Evolutionary conservation across 352 stramenopile genomes (phyloP).

Genomic region (Globisporangium alternatum): DNA sequence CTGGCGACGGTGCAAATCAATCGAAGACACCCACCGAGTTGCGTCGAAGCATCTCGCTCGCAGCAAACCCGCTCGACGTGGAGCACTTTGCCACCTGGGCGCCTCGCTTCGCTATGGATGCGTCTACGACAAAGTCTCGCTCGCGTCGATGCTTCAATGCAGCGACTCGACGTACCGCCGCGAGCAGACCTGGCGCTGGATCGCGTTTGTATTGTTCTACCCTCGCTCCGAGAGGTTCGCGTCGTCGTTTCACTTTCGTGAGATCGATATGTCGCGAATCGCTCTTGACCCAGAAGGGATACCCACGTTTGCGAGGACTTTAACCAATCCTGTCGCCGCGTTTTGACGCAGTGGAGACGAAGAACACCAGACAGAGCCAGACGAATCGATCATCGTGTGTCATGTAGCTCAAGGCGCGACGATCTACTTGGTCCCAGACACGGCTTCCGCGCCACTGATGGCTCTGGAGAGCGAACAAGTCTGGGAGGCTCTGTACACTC

Average conservation of each 20-base stretch:
- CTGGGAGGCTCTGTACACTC: not conserved
- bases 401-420: not conserved
- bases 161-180: no score
- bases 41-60: not conserved
- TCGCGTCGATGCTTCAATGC: not conserved
- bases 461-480: not conserved
- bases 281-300: not conserved
- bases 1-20: not conserved
- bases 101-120: conserved; percentile 1
- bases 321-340: not conserved
- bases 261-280: not conserved
- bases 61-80: not conserved
- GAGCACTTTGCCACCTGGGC: not conserved
- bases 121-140: not conserved
- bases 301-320: not conserved
- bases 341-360: not conserved
- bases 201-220: not conserved
- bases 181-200: not conserved
- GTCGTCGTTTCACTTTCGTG: not conserved
- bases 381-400: not conserved
- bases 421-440: not conserved
- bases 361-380: not conserved
- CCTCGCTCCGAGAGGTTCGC: not conserved
- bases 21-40: not conserved
- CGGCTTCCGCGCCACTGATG: not conserved